These are phyloP conservation scores for Paramyrothecium roridum DNA, from an alignment of 2,329 filamentous ascomycete species.

Conservation along the genomic window DNA sequence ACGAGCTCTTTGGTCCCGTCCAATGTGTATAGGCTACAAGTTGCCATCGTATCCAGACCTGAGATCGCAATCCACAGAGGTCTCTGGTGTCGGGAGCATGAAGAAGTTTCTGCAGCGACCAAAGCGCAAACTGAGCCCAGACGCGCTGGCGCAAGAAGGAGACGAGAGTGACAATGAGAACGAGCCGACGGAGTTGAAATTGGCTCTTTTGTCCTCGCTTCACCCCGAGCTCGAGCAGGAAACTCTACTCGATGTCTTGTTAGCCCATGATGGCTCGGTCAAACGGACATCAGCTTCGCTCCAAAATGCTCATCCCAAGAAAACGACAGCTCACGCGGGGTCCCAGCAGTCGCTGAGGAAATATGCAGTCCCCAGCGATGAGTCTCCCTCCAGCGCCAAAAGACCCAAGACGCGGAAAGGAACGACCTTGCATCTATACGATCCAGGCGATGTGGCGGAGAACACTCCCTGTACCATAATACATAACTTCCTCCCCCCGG, in stretches of 20 bases:
- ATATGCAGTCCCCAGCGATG: conserved; percentile 33
- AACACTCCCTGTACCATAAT: conserved; percentile 90
- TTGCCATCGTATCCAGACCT: too few species aligned
- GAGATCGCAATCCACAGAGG: too few species aligned
- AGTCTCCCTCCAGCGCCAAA: conserved; percentile 33
- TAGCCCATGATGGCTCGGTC: conserved; percentile 76
- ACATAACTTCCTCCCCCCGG: conserved; percentile 77
- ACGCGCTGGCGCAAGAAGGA: conserved; percentile 15
- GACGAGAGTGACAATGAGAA: conserved; percentile 46
- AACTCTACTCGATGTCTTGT: conserved; percentile 71
- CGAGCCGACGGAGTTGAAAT: conserved; percentile 84
- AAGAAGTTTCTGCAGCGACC: conserved; percentile 53
- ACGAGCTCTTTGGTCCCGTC: too few species aligned
- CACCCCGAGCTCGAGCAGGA: conserved; percentile 63
- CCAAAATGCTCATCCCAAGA: conserved; percentile 27
- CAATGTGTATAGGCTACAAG: too few species aligned
- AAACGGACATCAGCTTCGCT: conserved; percentile 60
- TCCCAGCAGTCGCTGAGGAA: conserved; percentile 62
- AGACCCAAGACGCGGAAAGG: conserved; percentile 69
- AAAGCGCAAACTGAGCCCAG: conserved; percentile 43
- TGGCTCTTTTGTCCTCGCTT: conserved; percentile 79
- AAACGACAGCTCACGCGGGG: conserved; percentile 35
- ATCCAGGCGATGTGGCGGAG: conserved; percentile 73
- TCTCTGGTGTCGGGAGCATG: conserved; percentile 36
- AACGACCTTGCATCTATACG: conserved; percentile 78